Percentiles rank a stretch among this genome's conserved stretches.
phyloP scores from a whole-genome alignment of 495 filamentous ascomycete species.

The Aspergillus sclerotiicarbonarius region DNA sequence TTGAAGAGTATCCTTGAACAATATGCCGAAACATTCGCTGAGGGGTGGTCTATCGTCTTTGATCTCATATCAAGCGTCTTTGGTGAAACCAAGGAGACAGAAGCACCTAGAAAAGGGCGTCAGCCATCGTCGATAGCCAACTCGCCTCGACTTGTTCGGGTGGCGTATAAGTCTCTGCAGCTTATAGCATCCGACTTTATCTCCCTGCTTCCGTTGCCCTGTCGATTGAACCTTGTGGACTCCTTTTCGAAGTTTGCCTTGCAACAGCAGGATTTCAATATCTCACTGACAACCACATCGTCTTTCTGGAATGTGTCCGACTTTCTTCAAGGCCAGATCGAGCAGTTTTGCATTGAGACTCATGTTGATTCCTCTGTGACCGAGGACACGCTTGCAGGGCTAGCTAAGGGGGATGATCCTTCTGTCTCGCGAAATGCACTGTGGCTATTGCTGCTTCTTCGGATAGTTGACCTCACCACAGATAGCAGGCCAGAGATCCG shows the following conservation, averaged over 20 bases:
- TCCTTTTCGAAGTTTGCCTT: constrained; percentile 83
- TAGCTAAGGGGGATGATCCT: constrained; percentile 36
- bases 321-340: constrained; percentile 60
- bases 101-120: constrained; percentile 17
- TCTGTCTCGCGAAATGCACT: constrained; percentile 55
- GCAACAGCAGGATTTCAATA: constrained; percentile 90
- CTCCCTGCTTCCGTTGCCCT: constrained; percentile 69
- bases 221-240: constrained; percentile 80
- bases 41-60: constrained; percentile 83
- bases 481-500: constrained; percentile 82
- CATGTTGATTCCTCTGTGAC: constrained; percentile 39
- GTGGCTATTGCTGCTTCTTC: constrained; percentile 81
- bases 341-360: constrained; percentile 44
- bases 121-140: constrained; percentile 43
- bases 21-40: constrained; percentile 76
- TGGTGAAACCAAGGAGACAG: constrained; percentile 32
- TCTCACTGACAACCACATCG: constrained; percentile 88
- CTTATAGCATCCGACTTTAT: constrained; percentile 95
- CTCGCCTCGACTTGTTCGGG: constrained; percentile 72
- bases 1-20: constrained; percentile 82
- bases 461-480: constrained; percentile 71
- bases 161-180: constrained; percentile 84
- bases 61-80: constrained; percentile 85
- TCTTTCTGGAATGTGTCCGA: constrained; percentile 96
- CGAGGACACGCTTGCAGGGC: constrained; percentile 35